Base-by-base conservation (phyloP, 345 rosid genomes). In the Dimocarpus longan region DNA sequence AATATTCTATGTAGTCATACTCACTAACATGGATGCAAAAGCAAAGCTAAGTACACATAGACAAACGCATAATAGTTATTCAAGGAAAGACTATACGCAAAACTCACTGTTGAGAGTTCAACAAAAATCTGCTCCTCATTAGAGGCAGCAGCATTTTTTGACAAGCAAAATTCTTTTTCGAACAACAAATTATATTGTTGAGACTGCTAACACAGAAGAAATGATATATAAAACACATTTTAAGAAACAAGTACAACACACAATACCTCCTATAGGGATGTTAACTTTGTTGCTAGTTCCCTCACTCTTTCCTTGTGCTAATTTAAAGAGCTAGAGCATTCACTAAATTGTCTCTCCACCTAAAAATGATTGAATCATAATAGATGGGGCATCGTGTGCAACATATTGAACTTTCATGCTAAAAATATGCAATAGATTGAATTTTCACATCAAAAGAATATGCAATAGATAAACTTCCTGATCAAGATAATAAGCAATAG, bases 231-330 rank as follows among this genome's bases (percentile, higher is more conserved):
- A 71, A 60, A 42, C 28, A 63, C 43, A n/a, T 40, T 70, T 73
- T 32, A 71, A 46, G 65, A 50, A 18, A 43, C 7, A 57, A 24
- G 56, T 18, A 54, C 28, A 78, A 79, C 65, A 56, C 46, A 64
- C 16, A 78, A 74, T 37, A 95, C 99, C 97, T 90, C 91, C 74
- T 90, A 97, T 73, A 86, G 12, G 18, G 92, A 90, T 69, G 74
- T 60, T 76, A 91, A 73, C 78, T 88, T 86, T 21, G 59, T 65
- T 79, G 91, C 95, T 43, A 93, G 87, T 83, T 94, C 98, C 78
- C 91, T 89, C 84, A 84, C 88, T 81, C 93, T 89, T 84, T 91
- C 97, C 82, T 89, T 90, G 76, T 91, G 84, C 96, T 94, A 89
- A 75, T 91, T 89, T 63, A 91, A 83, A 40, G 97, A 89, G 76